Evolutionary conservation across 2,329 filamentous ascomycete species (phyloP), one percentile per base, ranked within the genome.

Genomic region (Penicillium griseofulvum): DNA sequence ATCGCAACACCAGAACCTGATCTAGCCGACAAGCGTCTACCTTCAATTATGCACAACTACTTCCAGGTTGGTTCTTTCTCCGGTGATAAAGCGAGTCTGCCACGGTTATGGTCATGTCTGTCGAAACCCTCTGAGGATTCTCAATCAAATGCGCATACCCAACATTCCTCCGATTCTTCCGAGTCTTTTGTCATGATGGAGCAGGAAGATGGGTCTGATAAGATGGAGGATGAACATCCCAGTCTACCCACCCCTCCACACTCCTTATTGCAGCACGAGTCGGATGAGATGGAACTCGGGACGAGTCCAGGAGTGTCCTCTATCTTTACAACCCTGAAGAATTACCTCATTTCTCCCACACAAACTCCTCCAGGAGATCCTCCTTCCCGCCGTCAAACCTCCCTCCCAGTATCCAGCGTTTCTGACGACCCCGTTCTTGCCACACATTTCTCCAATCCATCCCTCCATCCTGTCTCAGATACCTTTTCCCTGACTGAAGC

Each of bases 61-160:
- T 96, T 97, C 84, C 94, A 99, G 93, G 94, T 99, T 96, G 87
- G 94, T 97, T 84, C 84, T 82, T 85, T 84, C 81, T 85, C 84
- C 83, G 86, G 84, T 82, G 85, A 87, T 86, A 83, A 83, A 82
- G 73, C 76, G 76, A 80, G 61, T 71, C 63, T 73, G 63, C 68
- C 71, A 58, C 72, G 70, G 64, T 65, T 71, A 65, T 71, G 71
- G 66, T 69, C 72, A 60, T 73, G 69, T 66, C 66, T 68, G 67
- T 63, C 62, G 45, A 65, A 62, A 56, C 38, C 63, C 42, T 57
- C 56, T 43, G 57, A 52, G 39, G 33, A 57, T 28, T 48, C 52
- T 56, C 52, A 56, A 54, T 56, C 59, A 52, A 58, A 52, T 53
- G 54, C 36, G 49, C 57, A 39, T 34, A 48, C 57, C 41, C 54